A percentile compares a stretch with the other conserved stretches of the same genome.
Conservation (phyloP, 352 stramenopile genomes). For the Phytopythium vexans region DNA sequence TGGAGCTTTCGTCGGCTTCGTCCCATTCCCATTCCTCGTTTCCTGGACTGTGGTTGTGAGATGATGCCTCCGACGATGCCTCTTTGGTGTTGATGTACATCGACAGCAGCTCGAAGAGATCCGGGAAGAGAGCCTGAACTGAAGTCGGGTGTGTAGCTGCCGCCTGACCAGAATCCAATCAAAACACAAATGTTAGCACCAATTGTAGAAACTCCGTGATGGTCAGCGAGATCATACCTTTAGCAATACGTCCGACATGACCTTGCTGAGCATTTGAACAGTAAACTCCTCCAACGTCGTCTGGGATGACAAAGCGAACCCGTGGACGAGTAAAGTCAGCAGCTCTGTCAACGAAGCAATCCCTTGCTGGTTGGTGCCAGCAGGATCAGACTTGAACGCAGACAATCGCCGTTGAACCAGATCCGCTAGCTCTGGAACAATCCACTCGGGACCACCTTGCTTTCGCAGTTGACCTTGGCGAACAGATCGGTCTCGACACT, state of each 20-base stretch:
- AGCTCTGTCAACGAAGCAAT: conserved; percentile 34
- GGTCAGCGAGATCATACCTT: conserved; percentile 30
- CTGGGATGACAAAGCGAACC: conserved; percentile 51
- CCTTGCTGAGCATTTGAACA: conserved; percentile 58
- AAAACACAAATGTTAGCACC: background rate
- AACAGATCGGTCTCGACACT: conserved; percentile 36
- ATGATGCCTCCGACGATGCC: too few species aligned
- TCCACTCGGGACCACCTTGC: conserved; percentile 55
- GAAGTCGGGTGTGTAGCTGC: conserved; percentile 16
- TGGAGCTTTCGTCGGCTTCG: too few species aligned
- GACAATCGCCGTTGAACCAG: conserved; percentile 47
- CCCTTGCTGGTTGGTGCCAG: conserved; percentile 12
- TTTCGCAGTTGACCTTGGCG: conserved; percentile 52
- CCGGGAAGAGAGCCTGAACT: conserved; percentile 25
- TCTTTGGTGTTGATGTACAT: too few species aligned
- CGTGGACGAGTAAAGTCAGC: conserved; percentile 57
- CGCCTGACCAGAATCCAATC: conserved; percentile 24
- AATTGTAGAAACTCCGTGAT: background rate
- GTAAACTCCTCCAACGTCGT: conserved; percentile 60
- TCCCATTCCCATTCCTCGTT: too few species aligned
- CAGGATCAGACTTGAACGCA: conserved; percentile 9
- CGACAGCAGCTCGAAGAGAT: too few species aligned
- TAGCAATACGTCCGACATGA: conserved; percentile 39
- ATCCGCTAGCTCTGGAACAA: conserved; percentile 66
- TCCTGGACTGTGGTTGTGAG: too few species aligned